Evolutionary conservation across 225 moss, liverwort and hornwort genomes (phyloP).

Genomic region (Pseudoscleropodium purum): DNA sequence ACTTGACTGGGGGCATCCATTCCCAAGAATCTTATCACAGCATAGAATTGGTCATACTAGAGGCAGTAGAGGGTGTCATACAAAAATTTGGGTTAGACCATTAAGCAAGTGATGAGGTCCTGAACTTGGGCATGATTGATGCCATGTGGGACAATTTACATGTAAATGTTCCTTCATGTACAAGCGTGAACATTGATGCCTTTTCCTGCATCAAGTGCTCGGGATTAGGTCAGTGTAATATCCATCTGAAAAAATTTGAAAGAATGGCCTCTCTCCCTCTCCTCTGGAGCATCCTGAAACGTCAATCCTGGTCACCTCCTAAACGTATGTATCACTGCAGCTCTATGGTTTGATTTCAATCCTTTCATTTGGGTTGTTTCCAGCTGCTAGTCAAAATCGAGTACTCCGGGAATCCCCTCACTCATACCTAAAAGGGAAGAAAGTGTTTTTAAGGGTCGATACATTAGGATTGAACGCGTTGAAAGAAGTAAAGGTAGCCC

Average conservation of each 20-base stretch:
- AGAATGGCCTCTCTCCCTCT: neutral
- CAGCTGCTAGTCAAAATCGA: conserved; percentile 17
- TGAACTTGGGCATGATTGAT: neutral
- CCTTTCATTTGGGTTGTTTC: neutral
- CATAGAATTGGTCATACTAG: no score
- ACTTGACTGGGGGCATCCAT: no score
- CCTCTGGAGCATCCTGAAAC: neutral
- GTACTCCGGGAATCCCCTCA: neutral
- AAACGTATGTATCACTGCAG: neutral
- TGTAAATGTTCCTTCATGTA: conserved; percentile 14
- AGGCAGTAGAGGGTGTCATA: no score
- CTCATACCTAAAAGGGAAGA: neutral
- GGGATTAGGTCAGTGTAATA: neutral
- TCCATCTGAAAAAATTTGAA: conserved; percentile 27
- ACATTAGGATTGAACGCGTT: conserved; percentile 47
- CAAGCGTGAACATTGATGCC: neutral
- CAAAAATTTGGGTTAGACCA: neutral
- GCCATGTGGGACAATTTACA: conserved; percentile 16
- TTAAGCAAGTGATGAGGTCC: neutral
- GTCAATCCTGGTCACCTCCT: neutral
- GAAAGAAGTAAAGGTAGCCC: conserved; percentile 98
- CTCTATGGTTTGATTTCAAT: neutral
- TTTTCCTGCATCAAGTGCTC: neutral
- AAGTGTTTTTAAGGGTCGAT: neutral
- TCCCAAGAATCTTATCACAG: neutral